Conservation (phyloP, 148 eudicot genomes). For the Tetragonia tetragonoides region DNA sequence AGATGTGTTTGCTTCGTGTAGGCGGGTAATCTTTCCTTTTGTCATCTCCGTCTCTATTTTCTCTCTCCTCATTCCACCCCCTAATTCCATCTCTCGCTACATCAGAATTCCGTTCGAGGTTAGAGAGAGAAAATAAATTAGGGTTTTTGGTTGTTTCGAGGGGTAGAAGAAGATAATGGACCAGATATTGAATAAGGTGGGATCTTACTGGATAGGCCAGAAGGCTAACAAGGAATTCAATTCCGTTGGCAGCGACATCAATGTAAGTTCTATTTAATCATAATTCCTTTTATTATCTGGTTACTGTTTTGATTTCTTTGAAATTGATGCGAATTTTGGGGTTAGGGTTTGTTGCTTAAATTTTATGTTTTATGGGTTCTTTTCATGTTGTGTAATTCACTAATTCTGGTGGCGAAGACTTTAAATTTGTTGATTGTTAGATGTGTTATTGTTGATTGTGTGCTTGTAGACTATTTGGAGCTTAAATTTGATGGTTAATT, state of each 20-base stretch:
- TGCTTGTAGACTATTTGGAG: not conserved
- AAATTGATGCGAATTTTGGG: not conserved
- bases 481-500: not conserved
- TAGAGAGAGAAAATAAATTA: constrained; percentile 6
- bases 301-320: not conserved
- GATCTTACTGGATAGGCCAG: constrained; percentile 84
- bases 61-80: not conserved
- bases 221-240: constrained; percentile 72
- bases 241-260: constrained; percentile 78
- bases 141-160: not conserved
- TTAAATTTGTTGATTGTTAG: not conserved
- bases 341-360: not conserved
- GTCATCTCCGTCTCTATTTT: not conserved
- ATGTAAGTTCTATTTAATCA: constrained; percentile 36
- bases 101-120: not conserved
- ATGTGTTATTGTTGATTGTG: not conserved
- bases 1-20: not conserved
- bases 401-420: not conserved
- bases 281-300: too few relatives aligned
- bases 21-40: not conserved
- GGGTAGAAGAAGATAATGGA: constrained; percentile 47
- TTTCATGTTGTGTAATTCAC: not conserved
- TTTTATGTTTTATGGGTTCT: too few relatives aligned
- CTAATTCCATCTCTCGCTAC: not conserved
- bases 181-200: constrained; percentile 76